Conservation (phyloP, 2,329 filamentous ascomycete genomes). For the Biscogniauxia mediterranea region DNA sequence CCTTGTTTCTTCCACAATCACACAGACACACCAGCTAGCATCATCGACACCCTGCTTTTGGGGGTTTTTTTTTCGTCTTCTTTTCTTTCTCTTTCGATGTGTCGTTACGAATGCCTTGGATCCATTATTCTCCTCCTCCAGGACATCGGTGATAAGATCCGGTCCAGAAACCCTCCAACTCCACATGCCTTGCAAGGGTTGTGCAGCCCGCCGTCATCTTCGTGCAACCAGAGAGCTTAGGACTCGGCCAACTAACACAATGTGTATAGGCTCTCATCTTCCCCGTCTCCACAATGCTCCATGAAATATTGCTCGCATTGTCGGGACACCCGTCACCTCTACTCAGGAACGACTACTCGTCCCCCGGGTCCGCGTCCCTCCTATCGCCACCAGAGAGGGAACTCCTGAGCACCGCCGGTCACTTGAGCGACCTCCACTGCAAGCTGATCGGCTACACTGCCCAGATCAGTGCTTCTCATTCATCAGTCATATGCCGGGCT, state of each 20-base stretch:
- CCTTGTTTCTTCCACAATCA: too few relatives aligned
- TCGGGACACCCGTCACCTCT: slow-evolving; percentile 91
- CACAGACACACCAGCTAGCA: too few relatives aligned
- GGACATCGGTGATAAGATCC: slow-evolving; percentile 41
- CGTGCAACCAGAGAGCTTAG: slow-evolving; percentile 4
- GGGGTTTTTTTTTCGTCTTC: too few relatives aligned
- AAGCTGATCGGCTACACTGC: slow-evolving; percentile 66
- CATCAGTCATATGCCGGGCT: slow-evolving; percentile 81
- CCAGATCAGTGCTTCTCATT: slow-evolving; percentile 67
- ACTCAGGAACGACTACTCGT: slow-evolving; percentile 57
- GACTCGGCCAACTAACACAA: slow-evolving; percentile 6
- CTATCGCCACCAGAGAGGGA: slow-evolving; percentile 79
- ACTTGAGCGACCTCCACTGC: slow-evolving; percentile 75
- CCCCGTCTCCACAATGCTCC: slow-evolving; percentile 66
- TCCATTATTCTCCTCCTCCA: slow-evolving; percentile 48
- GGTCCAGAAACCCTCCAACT: slow-evolving; percentile 33
- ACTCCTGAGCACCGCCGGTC: slow-evolving; percentile 73
- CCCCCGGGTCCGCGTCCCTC: slow-evolving; percentile 45
- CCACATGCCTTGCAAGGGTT: slow-evolving; percentile 27
- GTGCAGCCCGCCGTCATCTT: slow-evolving; percentile 3
- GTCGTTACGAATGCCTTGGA: slow-evolving; percentile 53
- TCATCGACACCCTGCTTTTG: too few relatives aligned
- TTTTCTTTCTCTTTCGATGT: slow-evolving; percentile 38
- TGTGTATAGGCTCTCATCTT: slow-evolving; percentile 11
- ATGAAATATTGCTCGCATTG: slow-evolving; percentile 96